Percentiles rank a stretch among this genome's conserved stretches.
phyloP scores from a whole-genome alignment of 345 rosid genomes.

The Noccaea bulbosa region DNA sequence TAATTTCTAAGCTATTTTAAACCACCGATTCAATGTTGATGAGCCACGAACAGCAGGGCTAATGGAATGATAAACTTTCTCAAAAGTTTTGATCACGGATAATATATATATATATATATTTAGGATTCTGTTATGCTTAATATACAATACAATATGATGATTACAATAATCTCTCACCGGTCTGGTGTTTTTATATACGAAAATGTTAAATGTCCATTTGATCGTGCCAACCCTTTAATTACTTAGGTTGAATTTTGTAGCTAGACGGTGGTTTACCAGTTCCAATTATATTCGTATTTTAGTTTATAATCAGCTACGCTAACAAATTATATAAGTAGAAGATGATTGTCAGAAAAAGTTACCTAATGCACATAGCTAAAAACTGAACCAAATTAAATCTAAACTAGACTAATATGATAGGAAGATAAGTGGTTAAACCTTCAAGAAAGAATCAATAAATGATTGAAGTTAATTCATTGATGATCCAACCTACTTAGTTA shows the following conservation, averaged over 20 bases:
- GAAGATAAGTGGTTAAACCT: too few species aligned
- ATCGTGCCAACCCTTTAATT: slow-evolving; percentile 29
- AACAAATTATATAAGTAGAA: not conserved
- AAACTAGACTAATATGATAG: not conserved
- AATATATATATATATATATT: not conserved
- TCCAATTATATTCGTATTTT: slow-evolving; percentile 5
- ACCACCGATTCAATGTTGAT: not conserved
- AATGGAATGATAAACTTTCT: not conserved
- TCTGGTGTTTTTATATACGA: not conserved
- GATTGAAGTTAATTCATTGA: too few species aligned
- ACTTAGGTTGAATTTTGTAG: slow-evolving; percentile 36
- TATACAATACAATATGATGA: not conserved
- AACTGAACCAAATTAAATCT: not conserved
- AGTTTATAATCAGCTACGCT: slow-evolving; percentile 13
- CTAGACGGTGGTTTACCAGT: slow-evolving; percentile 38
- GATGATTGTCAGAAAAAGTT: not conserved
- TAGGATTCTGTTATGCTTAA: not conserved
- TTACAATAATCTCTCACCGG: not conserved
- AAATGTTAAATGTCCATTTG: slow-evolving; percentile 24
- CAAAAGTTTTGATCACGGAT: not conserved
- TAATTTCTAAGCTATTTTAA: slow-evolving; percentile 1
- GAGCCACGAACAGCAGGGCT: slow-evolving; percentile 15
- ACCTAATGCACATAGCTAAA: slow-evolving; percentile 1
- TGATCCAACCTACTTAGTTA: too few species aligned
- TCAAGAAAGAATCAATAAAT: too few species aligned